Percentiles rank a stretch among this genome's conserved stretches.
Conservation (phyloP, 768 basidiomycete genomes). For the Paxillus ammoniavirescens region DNA sequence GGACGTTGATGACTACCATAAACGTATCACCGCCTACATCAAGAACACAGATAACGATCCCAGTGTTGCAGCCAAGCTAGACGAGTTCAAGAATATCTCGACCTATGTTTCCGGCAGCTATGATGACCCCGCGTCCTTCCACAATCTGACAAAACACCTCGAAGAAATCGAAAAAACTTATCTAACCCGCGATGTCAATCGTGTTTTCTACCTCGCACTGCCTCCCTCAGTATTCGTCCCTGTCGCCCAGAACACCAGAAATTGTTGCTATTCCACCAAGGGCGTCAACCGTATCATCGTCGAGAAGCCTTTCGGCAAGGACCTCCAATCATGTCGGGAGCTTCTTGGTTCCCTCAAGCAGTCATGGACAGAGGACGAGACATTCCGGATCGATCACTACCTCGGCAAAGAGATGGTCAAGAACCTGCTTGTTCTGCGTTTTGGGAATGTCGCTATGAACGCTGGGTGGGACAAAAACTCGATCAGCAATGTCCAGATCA, state of each 20-base stretch:
- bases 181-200: constrained; percentile 61
- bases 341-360: constrained; percentile 78
- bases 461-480: constrained; percentile 95
- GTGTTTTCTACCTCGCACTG: constrained; percentile 95
- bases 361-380: constrained; percentile 95
- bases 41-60: constrained; percentile 69
- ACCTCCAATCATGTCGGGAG: constrained; percentile 77
- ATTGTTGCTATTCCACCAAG: constrained; percentile 68
- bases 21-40: constrained; percentile 82
- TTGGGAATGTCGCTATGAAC: constrained; percentile 89
- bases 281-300: constrained; percentile 92
- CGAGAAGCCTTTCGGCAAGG: constrained; percentile 98
- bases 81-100: constrained; percentile 79
- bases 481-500: constrained; percentile 96
- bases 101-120: constrained; percentile 88
- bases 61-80: constrained; percentile 56
- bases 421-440: constrained; percentile 93
- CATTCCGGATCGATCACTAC: constrained; percentile 99
- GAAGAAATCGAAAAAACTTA: constrained; percentile 76
- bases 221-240: constrained; percentile 96
- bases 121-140: constrained; percentile 79
- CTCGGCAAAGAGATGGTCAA: constrained; percentile 99
- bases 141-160: constrained; percentile 72
- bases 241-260: constrained; percentile 80
- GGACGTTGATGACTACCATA: constrained; percentile 80